Base-by-base conservation (phyloP, 176 grass and related monocot species). In the Oryza glumipatula region DNA sequence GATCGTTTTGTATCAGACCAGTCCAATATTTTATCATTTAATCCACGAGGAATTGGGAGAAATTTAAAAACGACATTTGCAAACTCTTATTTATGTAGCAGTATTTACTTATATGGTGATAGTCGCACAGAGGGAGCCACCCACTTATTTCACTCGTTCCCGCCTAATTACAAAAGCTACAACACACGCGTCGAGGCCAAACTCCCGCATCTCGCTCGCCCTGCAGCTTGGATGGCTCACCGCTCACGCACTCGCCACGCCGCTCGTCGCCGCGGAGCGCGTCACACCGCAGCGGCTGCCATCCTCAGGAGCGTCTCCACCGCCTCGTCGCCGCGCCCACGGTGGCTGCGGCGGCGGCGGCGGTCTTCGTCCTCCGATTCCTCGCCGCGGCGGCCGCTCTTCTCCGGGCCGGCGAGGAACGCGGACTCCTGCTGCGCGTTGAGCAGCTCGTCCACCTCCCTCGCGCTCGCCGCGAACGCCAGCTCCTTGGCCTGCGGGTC, bases 401-500 rank as follows among this genome's bases (percentile, higher is more conserved):
- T 15, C 75, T 89, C 73, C 0, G 91, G 92, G 7, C 93, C 89
- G 9, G 82, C 15, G 11, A 98, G 2, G 80, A 98, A 93, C 0
- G 73, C 73, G 23, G 66, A 28, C 5, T 88, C 95, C 3, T 70
- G 78, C 73, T 91, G 83, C 0, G 84, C 76, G 48, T 86, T 21
- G 67, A 98, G 71, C 76, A 93, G 75, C 91, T 91, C 76, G 44
- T 98, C 91, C 36, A 98, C 89, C 83, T 92, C 87, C 76, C 13
- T 82, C 3, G 73, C 70, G n/a, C 81, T 69, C 9, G 54, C 48
- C 68, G 56, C 92, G 83, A 98, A 95, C 0, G 89, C 58, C 51
- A 98, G 84, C 85, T 90, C 95, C 92, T 95, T 91, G 22, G 95
- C 90, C 11, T 85, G 65, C 14, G 3, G 14, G 52, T 89, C 89